phyloP scores from a whole-genome alignment of 371 early-diverging fungal genomes.

The Mortierella sp. region DNA sequence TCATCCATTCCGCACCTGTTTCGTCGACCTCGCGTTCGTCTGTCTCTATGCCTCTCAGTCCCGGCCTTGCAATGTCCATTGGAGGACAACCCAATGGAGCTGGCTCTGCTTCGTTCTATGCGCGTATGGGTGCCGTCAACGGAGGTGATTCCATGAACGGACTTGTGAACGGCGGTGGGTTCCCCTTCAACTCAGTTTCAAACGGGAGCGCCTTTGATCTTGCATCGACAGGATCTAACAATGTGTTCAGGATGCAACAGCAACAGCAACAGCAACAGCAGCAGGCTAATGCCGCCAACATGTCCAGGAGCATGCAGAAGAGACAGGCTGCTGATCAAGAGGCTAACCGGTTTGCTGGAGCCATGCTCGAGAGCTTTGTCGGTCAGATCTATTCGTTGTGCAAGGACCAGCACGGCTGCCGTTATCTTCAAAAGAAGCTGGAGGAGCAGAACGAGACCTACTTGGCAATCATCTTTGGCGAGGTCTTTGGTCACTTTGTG shows the following conservation, averaged over 20 bases:
- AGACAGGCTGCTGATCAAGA: conserved; percentile 53
- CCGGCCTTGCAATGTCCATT: conserved; percentile 32
- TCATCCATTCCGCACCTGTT: conserved; percentile 58
- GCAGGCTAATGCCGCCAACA: conserved; percentile 17
- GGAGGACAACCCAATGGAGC: conserved; percentile 27
- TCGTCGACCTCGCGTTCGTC: conserved; percentile 34
- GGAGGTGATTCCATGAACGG: conserved; percentile 19
- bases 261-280: conserved; percentile 36
- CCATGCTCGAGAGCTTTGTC: conserved; percentile 72
- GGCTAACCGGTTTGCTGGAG: conserved; percentile 75
- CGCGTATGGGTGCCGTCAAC: conserved; percentile 37
- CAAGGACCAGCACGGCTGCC: conserved; percentile 94
- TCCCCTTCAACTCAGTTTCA: conserved; percentile 32
- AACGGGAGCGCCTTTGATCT: conserved; percentile 33
- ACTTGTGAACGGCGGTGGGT: conserved; percentile 11
- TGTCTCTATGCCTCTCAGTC: conserved; percentile 34
- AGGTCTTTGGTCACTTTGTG: conserved; percentile 80
- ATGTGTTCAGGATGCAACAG: conserved; percentile 30
- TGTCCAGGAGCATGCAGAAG: conserved; percentile 46
- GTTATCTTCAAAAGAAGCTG: conserved; percentile 87
- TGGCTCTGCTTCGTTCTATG: conserved; percentile 41
- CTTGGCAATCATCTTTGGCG: conserved; percentile 76
- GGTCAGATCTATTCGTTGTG: conserved; percentile 84
- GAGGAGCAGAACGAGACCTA: conserved; percentile 80
- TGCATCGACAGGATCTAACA: conserved; percentile 22